Evolutionary conservation across 345 rosid genomes (phyloP).

Genomic region (Eucalyptus sideroxylon): DNA sequence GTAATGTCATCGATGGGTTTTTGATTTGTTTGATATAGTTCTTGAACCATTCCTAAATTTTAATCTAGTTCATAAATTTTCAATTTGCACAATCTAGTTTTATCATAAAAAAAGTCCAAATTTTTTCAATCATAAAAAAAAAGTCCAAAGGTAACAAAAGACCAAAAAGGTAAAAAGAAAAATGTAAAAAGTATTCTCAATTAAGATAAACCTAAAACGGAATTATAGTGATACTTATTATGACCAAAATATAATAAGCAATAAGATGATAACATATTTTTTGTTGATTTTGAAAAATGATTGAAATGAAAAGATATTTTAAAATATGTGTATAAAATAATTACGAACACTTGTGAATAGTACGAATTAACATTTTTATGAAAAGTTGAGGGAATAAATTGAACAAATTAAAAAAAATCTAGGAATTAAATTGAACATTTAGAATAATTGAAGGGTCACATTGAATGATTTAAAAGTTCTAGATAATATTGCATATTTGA

Average conservation of each 20-base stretch:
- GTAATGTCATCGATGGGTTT: accelerated
- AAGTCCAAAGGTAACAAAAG: neutral
- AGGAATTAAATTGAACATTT: neutral
- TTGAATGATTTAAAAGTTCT: accelerated
- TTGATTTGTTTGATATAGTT: neutral
- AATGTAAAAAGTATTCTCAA: accelerated
- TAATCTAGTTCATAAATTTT: neutral
- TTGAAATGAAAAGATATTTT: neutral
- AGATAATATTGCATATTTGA: accelerated
- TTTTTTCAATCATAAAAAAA: too few relatives aligned
- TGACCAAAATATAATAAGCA: neutral
- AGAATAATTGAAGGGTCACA: accelerated
- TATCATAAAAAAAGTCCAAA: neutral
- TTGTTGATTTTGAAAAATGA: neutral
- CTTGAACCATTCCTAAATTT: neutral
- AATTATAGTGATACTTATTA: neutral
- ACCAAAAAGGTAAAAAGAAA: neutral
- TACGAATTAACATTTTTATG: neutral
- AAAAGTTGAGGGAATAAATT: neutral
- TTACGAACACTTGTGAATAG: neutral
- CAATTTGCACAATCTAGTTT: neutral
- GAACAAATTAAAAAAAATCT: neutral
- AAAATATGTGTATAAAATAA: neutral
- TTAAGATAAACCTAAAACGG: neutral
- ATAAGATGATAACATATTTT: neutral